These are phyloP conservation scores for Fraxinus pennsylvanica DNA, from an alignment of 257 asterid species.

Conservation along the genomic window DNA sequence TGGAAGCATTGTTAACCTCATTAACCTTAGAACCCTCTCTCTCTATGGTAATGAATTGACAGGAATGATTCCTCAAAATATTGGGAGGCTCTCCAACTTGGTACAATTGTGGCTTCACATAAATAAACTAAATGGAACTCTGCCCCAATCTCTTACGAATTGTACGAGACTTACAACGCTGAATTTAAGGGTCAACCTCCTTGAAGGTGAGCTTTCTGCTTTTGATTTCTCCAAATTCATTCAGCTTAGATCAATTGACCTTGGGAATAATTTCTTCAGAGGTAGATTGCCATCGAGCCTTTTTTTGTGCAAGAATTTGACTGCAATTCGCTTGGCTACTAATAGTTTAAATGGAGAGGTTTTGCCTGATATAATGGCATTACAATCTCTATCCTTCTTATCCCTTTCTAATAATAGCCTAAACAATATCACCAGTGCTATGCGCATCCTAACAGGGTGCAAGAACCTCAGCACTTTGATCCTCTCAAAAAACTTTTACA, in stretches of 20 bases:
- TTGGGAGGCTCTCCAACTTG: slow-evolving; percentile 64
- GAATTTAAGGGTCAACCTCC: slow-evolving; percentile 72
- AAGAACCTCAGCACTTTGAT: slow-evolving; percentile 64
- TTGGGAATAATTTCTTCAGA: slow-evolving; percentile 67
- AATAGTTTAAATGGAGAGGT: slow-evolving; percentile 69
- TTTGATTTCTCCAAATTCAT: slow-evolving; percentile 72
- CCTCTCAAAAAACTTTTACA: slow-evolving; percentile 67
- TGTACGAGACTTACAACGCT: slow-evolving; percentile 61
- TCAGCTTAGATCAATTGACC: slow-evolving; percentile 61
- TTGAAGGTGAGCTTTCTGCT: slow-evolving; percentile 69
- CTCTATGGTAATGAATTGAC: slow-evolving; percentile 61
- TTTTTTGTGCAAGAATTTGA: slow-evolving; percentile 67
- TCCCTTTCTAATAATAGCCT: slow-evolving; percentile 82
- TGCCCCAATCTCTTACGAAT: slow-evolving; percentile 70
- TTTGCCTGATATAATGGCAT: slow-evolving; percentile 48
- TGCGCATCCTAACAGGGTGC: slow-evolving; percentile 64
- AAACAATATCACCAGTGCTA: slow-evolving; percentile 65
- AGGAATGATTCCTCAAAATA: slow-evolving; percentile 62
- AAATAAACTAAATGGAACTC: slow-evolving; percentile 66
- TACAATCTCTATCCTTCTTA: slow-evolving; percentile 76
- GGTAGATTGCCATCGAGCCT: slow-evolving; percentile 74
- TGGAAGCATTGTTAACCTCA: slow-evolving; percentile 50
- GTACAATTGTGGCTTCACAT: slow-evolving; percentile 73
- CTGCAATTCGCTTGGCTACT: slow-evolving; percentile 75
- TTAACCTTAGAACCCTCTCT: slow-evolving; percentile 55